phyloP scores from a whole-genome alignment of 352 stramenopile genomes.

The Phytophthora cryptogea region DNA sequence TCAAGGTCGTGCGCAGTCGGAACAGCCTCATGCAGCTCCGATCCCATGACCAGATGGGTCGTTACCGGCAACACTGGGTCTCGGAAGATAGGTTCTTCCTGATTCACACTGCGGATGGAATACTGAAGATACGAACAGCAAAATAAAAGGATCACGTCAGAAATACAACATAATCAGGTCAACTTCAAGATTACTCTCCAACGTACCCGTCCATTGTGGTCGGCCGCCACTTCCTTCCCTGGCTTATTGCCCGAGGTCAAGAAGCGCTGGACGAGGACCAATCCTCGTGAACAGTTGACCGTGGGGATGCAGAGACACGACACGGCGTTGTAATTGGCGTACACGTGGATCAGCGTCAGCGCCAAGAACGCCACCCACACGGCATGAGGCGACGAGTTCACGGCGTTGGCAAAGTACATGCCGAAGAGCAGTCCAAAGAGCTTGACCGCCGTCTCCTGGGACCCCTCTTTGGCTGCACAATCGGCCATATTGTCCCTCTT shows the following conservation, averaged over 20 bases:
- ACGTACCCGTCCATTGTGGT: slow-evolving; percentile 36
- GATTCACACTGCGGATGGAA: slow-evolving; percentile 66
- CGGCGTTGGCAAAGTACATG: slow-evolving; percentile 83
- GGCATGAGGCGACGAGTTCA: slow-evolving; percentile 61
- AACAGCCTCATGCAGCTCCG: slow-evolving; percentile 50
- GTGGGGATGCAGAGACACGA: slow-evolving; percentile 87
- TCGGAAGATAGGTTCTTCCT: slow-evolving; percentile 55
- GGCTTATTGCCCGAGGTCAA: slow-evolving; percentile 18
- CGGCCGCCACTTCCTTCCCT: slow-evolving; percentile 32
- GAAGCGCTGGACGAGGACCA: slow-evolving; percentile 66
- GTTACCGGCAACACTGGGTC: slow-evolving; percentile 56
- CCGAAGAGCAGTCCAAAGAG: slow-evolving; percentile 92
- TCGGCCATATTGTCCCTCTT: slow-evolving; percentile 90
- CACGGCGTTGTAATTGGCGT: slow-evolving; percentile 94
- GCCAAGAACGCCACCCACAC: slow-evolving; percentile 92
- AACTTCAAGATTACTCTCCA: slow-evolving; percentile 14
- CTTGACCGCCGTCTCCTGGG: slow-evolving; percentile 96
- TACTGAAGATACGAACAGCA: slow-evolving; percentile 29
- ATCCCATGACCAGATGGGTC: slow-evolving; percentile 58
- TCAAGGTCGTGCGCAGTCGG: slow-evolving; percentile 48
- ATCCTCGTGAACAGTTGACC: slow-evolving; percentile 78
- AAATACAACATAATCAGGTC: slow-evolving; percentile 20
- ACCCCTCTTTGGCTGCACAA: slow-evolving; percentile 95
- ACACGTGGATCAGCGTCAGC: slow-evolving; percentile 94
- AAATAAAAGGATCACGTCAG: slow-evolving; percentile 5